Evolutionary conservation across 2,329 filamentous ascomycete species (phyloP).

Genomic region (Onygena corvina): DNA sequence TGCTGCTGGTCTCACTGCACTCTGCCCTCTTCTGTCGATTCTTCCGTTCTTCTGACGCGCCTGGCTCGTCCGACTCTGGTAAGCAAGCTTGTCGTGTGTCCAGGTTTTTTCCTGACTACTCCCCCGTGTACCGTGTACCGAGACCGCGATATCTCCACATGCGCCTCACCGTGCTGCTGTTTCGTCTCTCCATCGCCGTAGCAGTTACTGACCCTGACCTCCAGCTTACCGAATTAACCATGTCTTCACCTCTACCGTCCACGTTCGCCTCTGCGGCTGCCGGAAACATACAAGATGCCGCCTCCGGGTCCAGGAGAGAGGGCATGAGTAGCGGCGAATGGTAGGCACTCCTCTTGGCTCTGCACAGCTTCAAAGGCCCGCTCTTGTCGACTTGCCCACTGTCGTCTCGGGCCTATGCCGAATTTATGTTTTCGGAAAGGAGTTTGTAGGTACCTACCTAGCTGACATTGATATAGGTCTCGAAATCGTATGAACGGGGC

Average conservation of each 20-base stretch:
- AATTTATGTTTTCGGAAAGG: no score
- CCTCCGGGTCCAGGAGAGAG: constrained; percentile 48
- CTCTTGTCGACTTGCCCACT: no score
- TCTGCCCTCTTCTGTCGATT: background rate
- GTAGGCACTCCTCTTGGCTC: constrained; percentile 43
- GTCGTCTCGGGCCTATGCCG: no score
- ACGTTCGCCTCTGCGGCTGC: constrained; percentile 76
- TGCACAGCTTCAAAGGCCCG: no score
- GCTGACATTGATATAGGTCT: constrained; percentile 35
- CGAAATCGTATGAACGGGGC: constrained; percentile 52
- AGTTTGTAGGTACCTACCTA: no score
- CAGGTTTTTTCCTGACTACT: constrained; percentile 8
- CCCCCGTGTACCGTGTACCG: background rate
- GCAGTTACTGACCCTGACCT: constrained; percentile 10
- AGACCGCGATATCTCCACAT: background rate
- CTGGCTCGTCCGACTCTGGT: background rate
- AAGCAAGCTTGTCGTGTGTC: constrained; percentile 10
- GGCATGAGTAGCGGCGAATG: constrained; percentile 56
- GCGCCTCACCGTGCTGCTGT: background rate
- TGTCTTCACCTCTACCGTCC: constrained; percentile 67
- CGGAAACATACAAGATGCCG: constrained; percentile 54
- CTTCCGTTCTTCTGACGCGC: background rate
- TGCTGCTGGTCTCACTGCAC: background rate
- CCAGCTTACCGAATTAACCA: constrained; percentile 25
- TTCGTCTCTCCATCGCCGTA: background rate